Base-by-base conservation (phyloP, 2,329 filamentous ascomycete species). In the Huntiella omanensis region DNA sequence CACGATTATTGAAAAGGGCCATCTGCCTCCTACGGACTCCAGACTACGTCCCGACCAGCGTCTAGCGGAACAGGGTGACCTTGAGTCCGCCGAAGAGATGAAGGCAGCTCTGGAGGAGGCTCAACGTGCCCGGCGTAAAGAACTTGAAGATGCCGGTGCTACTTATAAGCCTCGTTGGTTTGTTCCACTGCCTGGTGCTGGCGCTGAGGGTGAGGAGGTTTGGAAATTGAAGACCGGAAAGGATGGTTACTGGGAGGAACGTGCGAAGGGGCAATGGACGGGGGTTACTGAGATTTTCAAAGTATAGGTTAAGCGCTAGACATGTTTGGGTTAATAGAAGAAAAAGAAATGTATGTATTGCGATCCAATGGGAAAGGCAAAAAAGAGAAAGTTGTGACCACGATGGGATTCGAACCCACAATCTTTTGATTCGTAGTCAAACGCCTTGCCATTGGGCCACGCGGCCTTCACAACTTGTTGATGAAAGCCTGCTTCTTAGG, bases 201-300 rank as follows among this genome's bases (percentile, higher is more conserved):
- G 71, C 17, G 65, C 63, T 2, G 70, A 73, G 41, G 72, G 71
- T 3, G 78, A 82, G 57, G 77, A 82, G 57, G 68, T 80, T 8
- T 83, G 83, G 83, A 72, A 76, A 55, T 61, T 94, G 52, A 91
- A 79, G 64, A 67, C 68, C 2, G 85, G 86, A 15, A 86, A 80
- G 61, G 85, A 92, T 13, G 79, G 84, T 6, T 98, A 98, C 62
- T 98, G 91, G 91, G 87, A 94, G 58, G 80, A 84, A 62, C 73
- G 88, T 50, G 70, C 68, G 2, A 73, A 65, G 52, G 78, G 78
- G 1, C 66, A 66, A 47, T 94, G 83, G 84, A 60, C 57, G 3
- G 70, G 69, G 4, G 59, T 74, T 33, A 63, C 67, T 52, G 62
- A 71, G 40, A 64, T 77, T 45, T 77, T 72, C 53, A 55, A 57